Evolutionary conservation across 2,329 filamentous ascomycete species (phyloP), one percentile per base, ranked within the genome.

Genomic region (Diaporthe sp.): DNA sequence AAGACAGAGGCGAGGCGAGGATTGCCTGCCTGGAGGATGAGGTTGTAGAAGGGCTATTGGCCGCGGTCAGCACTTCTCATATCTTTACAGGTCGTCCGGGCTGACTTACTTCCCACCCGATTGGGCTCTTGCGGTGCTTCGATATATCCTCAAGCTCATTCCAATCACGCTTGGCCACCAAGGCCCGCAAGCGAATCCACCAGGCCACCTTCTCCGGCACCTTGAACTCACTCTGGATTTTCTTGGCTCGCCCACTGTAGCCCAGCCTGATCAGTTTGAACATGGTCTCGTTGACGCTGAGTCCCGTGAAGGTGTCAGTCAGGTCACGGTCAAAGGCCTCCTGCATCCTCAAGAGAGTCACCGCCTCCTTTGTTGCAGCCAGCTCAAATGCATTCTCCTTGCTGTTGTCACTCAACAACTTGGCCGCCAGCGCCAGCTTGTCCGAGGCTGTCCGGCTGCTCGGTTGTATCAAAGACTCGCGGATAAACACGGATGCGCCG

Each of bases 131-230:
- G 80, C 94, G 91, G 80, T 88, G 89, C 81, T 92, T 94, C 47
- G 91, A 90, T 78, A 95, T 90, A 78, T 98, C 96, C 82, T 98
- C 96, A 73, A 99, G 89, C 82, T 98, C 96, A 69, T 91, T 92
- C 95, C 96, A 99, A 81, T 98, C 94, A 72, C 97, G 90, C 81
- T 95, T 95, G 22, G 94, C 94, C 3, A 99, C 95, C 68, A 98
- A 89, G 0, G 96, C 97, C 78, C 96, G 92, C 37, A 99, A 88
- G 76, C 90, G 86, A 74, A 92, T 90, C 95, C 96, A 99, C 91
- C 94, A 96, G 77, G 92, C 94, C 39, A 95, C 94, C 83, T 95
- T 97, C 78, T 98, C 97, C 0, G 94, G 91, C 61, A 99, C 92
- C 80, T 95, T 97, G 86, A 99, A 99, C 78, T 98, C 96, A 81